phyloP scores from a whole-genome alignment of 768 basidiomycete genomes.

The Pisolithus albus region DNA sequence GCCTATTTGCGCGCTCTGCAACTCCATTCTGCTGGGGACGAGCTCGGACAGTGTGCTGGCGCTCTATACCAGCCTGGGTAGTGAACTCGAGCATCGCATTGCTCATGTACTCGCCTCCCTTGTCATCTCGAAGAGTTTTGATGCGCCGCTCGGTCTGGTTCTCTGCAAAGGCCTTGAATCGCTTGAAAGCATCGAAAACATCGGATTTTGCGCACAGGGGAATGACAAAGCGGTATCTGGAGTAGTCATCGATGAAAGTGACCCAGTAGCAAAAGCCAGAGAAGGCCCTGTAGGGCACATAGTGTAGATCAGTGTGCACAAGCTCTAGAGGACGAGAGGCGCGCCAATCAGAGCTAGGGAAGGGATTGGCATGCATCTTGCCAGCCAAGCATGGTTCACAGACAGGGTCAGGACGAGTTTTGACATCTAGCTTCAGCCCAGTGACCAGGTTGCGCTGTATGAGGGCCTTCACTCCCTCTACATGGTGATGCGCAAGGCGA shows the following conservation, averaged over 20 bases:
- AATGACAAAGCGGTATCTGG: slow-evolving; percentile 12
- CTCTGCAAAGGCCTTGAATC: slow-evolving; percentile 26
- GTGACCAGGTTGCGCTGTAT: slow-evolving; percentile 9
- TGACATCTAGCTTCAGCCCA: slow-evolving; percentile 7
- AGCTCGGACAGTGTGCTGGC: slow-evolving; percentile 10
- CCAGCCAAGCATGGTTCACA: slow-evolving; percentile 16
- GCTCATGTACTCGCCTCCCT: slow-evolving; percentile 21
- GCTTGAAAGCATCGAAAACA: slow-evolving; percentile 19
- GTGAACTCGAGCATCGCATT: slow-evolving; percentile 9
- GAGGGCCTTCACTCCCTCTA: slow-evolving; percentile 5
- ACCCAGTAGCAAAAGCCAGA: slow-evolving; percentile 6
- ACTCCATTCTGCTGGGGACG: slow-evolving; percentile 19
- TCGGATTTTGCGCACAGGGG: slow-evolving; percentile 17
- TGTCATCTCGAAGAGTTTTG: slow-evolving; percentile 17
- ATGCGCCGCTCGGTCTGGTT: slow-evolving; percentile 14
- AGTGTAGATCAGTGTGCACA: slow-evolving; percentile 21
- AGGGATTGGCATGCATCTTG: slow-evolving; percentile 17
- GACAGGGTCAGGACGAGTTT: slow-evolving; percentile 6
- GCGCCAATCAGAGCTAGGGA: slow-evolving; percentile 7
- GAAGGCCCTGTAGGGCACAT: slow-evolving; percentile 1
- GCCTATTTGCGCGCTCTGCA: slow-evolving; percentile 17
- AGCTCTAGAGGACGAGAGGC: slow-evolving; percentile 10
- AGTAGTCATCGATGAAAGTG: slow-evolving; percentile 8
- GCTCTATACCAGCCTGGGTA: slow-evolving; percentile 11
- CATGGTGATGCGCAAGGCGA: slow-evolving; percentile 14